Base-by-base conservation (phyloP, 352 stramenopile species). In the Pythium oligandrum region DNA sequence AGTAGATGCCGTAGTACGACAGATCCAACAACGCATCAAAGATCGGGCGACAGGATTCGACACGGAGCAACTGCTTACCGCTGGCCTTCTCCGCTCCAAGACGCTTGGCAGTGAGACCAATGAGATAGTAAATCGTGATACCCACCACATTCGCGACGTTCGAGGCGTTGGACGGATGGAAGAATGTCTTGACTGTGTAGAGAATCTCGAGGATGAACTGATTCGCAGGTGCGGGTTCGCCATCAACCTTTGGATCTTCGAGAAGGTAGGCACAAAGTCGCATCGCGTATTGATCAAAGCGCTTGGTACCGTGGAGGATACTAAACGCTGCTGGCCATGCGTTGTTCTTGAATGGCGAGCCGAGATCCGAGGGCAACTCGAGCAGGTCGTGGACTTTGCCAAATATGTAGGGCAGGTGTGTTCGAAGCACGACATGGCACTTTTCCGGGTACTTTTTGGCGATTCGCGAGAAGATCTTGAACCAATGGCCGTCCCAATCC, bases 401-500 rank as follows among this genome's bases (percentile, higher is more conserved):
- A 44, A 84, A 89, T 9, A 90, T 6, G 46, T 88, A 90, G 39
- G 73, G 58, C 32, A 85, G 51, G 34, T 78, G 71, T 8, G 68
- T 46, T 6, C 63, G 59, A 60, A 73, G 59, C n/a, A 33, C 47
- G 1, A 31, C 11, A 0, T 31, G 33, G 8, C 65, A 53, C 2
- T 44, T 11, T 7, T 59, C 46, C 1, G 70, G 68, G 51, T 81
- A 76, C 40, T 58, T 59, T 51, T 88, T 90, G 12, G 60, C 63
- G 9, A 85, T 59, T n/a, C 76, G 78, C 44, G 75, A 78, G 33
- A 90, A 56, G 17, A 90, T 53, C 53, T 85, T 85, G 56, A 90
- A 78, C 80, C 80, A 90, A 38, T 87, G 78, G 6, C 73, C 70
- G 43, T 90, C 76, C 80, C 80, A 90, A 44, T 86, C 72, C 6